Percentiles rank a stretch among this genome's conserved stretches.
Conservation (phyloP, 2,329 filamentous ascomycete species). For the Ceratocystiopsis minuta region DNA sequence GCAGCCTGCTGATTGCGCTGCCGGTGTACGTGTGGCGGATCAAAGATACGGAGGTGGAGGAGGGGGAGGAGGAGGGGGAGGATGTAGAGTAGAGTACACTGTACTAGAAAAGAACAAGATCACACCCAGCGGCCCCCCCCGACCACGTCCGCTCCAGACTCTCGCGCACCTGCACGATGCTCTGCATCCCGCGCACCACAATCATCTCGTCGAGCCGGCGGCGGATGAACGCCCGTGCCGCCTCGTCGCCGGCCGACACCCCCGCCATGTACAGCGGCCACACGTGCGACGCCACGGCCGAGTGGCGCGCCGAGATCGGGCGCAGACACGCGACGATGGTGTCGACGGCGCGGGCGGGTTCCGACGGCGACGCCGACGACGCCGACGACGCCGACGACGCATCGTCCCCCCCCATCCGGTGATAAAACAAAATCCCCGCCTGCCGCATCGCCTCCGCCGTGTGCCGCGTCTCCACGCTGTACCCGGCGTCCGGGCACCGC, state of each 20-base stretch:
- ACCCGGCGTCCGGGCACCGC: constrained; percentile 1
- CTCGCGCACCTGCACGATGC: background rate
- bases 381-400: no score
- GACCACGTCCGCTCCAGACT: background rate
- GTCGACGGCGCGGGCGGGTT: background rate
- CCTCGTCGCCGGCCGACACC: background rate
- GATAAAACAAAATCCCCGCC: constrained; percentile 1
- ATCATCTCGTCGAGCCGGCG: background rate
- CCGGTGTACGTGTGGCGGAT: constrained; percentile 6
- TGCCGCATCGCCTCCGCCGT: constrained; percentile 4
- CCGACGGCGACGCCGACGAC: background rate
- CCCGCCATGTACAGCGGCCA: constrained; percentile 5
- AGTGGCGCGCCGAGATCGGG: background rate
- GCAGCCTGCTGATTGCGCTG: constrained; percentile 4
- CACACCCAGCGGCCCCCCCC: background rate
- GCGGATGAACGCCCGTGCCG: background rate
- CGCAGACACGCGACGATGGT: background rate
- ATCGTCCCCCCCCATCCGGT: background rate
- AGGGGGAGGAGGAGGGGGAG: no score
- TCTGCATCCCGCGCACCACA: background rate
- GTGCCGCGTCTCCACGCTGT: background rate
- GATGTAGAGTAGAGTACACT: no score
- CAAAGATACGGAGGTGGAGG: constrained; percentile 1
- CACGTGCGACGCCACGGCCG: constrained; percentile 1
- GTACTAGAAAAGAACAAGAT: no score